A percentile compares a stretch with the other conserved stretches of the same genome.
Conservation (phyloP, 1,139 yeast genomes). For the Saccharomyces hybrid region DNA sequence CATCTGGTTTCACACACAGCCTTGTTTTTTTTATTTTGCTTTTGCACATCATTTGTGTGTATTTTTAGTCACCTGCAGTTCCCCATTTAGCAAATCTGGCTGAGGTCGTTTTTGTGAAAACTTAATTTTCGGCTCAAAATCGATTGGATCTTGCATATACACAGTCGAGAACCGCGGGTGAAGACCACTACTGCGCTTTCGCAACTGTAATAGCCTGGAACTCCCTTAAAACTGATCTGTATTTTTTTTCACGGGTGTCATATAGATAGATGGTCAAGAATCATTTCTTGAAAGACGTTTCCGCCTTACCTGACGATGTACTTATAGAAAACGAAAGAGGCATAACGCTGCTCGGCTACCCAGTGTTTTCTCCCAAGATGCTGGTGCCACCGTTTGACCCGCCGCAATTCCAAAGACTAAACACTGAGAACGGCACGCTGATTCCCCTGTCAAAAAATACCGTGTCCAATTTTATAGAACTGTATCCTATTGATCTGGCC, state of each 20-base stretch:
- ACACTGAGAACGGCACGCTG: constrained; percentile 18
- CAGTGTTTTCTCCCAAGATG: constrained; percentile 42
- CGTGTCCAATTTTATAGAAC: constrained; percentile 9
- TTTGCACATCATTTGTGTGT: background rate
- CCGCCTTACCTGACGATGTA: constrained; percentile 30
- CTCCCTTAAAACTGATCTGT: background rate
- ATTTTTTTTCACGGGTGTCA: background rate
- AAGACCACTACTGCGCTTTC: background rate
- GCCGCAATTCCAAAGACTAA: constrained; percentile 36
- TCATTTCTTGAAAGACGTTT: background rate
- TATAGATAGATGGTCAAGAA: background rate
- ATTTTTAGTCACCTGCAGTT: background rate
- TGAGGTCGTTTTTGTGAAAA: background rate
- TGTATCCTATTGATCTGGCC: constrained; percentile 16
- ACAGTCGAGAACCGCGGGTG: background rate
- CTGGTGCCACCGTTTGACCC: constrained; percentile 43
- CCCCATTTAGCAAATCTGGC: background rate
- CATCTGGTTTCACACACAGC: background rate
- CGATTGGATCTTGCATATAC: background rate
- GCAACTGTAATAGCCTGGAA: background rate
- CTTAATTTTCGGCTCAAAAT: background rate
- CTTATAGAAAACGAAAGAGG: constrained; percentile 53
- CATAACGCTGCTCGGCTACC: constrained; percentile 45
- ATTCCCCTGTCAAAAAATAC: background rate
- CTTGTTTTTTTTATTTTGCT: background rate